Conservation (phyloP, 768 basidiomycete genomes). For the Mycena capillaripes region DNA sequence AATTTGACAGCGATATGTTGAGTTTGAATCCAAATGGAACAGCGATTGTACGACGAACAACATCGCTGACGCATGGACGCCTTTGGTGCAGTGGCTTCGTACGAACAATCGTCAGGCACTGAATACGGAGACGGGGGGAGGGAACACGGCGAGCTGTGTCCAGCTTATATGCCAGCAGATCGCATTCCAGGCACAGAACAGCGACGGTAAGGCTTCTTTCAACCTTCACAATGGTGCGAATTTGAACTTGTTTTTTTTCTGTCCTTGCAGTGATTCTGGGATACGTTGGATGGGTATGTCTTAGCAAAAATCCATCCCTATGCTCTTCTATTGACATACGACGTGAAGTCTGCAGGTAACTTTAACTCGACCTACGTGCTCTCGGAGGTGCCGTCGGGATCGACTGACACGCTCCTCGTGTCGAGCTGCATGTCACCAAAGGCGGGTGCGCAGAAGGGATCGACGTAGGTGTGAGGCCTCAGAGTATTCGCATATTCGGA, state of each 20-base stretch:
- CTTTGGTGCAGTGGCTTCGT: conserved; percentile 65
- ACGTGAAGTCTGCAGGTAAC: conserved; percentile 59
- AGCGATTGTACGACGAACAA: conserved; percentile 68
- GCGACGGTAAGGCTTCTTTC: conserved; percentile 66
- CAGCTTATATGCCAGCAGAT: conserved; percentile 65
- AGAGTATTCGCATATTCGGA: too few species aligned
- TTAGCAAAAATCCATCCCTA: not conserved
- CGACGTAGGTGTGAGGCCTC: too few species aligned
- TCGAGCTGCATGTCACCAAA: conserved; percentile 48
- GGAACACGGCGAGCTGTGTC: conserved; percentile 58
- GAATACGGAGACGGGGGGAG: conserved; percentile 74
- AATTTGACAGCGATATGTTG: too few species aligned
- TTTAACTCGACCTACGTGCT: conserved; percentile 59
- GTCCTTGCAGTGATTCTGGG: conserved; percentile 71
- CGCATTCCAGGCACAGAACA: conserved; percentile 60
- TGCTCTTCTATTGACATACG: not conserved
- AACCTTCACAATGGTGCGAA: too few species aligned
- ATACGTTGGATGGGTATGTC: conserved; percentile 62
- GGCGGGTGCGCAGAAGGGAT: conserved; percentile 39
- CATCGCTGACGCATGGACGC: conserved; percentile 60
- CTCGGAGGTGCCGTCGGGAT: conserved; percentile 49
- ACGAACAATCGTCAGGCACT: conserved; percentile 66
- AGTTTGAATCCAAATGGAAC: conserved; percentile 41
- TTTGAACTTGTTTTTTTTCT: not conserved
- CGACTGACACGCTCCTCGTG: conserved; percentile 58